These are phyloP conservation scores for Berkeleyomyces rouxiae DNA, from an alignment of 2,329 filamentous ascomycete species.

Conservation along the genomic window DNA sequence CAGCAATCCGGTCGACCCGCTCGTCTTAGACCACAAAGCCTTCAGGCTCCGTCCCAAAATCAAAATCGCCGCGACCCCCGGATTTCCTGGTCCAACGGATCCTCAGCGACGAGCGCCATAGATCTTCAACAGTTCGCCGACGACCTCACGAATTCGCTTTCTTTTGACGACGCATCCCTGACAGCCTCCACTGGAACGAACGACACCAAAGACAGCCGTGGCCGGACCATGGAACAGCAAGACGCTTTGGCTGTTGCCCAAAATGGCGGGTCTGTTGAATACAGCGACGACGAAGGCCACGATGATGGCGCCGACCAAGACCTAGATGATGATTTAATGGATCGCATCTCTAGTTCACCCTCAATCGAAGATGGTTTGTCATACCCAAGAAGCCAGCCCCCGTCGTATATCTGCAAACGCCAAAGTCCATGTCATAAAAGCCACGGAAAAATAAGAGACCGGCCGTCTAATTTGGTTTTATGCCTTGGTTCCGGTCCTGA, in stretches of 20 bases:
- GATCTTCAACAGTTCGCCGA: slow-evolving; percentile 7
- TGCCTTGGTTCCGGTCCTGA: not conserved
- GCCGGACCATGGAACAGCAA: slow-evolving; percentile 29
- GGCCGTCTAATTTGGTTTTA: not conserved
- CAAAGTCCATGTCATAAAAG: not conserved
- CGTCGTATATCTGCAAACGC: not conserved
- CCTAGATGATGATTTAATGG: slow-evolving; percentile 86
- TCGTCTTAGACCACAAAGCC: slow-evolving; percentile 5
- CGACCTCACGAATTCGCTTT: slow-evolving; percentile 13
- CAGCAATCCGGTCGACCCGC: not conserved
- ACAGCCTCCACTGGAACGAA: slow-evolving; percentile 10
- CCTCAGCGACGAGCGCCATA: slow-evolving; percentile 13
- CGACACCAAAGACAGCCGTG: slow-evolving; percentile 22
- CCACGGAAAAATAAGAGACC: not conserved
- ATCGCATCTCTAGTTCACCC: slow-evolving; percentile 95
- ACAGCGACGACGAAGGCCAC: slow-evolving; percentile 30
- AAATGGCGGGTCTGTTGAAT: slow-evolving; percentile 28
- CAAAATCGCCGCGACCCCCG: slow-evolving; percentile 9
- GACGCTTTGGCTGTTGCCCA: slow-evolving; percentile 44
- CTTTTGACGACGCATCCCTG: slow-evolving; percentile 21
- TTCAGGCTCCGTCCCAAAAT: slow-evolving; percentile 2
- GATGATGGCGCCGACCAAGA: slow-evolving; percentile 59
- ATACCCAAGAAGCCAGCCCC: slow-evolving; percentile 19
- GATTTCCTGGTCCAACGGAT: slow-evolving; percentile 14
- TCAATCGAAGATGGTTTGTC: slow-evolving; percentile 98